Percentiles rank a stretch among this genome's conserved stretches.
Conservation (phyloP, 2,329 filamentous ascomycete genomes). For the Ceratocystis cacaofunesta region DNA sequence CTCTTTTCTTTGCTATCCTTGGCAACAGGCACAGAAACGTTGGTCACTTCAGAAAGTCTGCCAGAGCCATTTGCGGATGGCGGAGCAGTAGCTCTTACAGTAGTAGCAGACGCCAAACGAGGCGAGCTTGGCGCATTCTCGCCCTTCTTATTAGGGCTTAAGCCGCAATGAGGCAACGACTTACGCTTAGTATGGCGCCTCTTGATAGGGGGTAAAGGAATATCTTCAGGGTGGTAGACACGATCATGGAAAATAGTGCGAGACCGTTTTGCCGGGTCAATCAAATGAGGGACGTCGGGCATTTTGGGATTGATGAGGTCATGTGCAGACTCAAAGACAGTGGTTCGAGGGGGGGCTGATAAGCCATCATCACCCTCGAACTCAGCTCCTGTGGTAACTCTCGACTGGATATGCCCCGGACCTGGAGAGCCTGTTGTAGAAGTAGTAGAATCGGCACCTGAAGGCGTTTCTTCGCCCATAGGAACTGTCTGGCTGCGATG, state of each 20-base stretch:
- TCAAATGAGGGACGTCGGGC: conserved; percentile 64
- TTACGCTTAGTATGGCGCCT: conserved; percentile 29
- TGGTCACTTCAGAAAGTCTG: neutral
- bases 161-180: conserved; percentile 19
- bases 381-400: conserved; percentile 37
- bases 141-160: conserved; percentile 7
- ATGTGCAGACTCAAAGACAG: conserved; percentile 86
- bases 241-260: conserved; percentile 94
- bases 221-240: conserved; percentile 85
- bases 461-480: neutral
- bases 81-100: conserved; percentile 16
- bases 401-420: conserved; percentile 23
- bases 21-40: neutral
- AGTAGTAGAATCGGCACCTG: neutral
- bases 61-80: conserved; percentile 12
- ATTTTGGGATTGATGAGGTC: conserved; percentile 84
- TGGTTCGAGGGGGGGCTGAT: conserved; percentile 70
- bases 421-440: neutral
- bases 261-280: conserved; percentile 66
- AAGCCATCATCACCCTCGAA: conserved; percentile 31
- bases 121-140: neutral
- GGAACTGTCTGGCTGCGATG: conserved; percentile 62
- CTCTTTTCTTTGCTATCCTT: neutral
- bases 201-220: conserved; percentile 63
- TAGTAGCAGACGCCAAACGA: neutral